These are phyloP conservation scores for Omphalotus olearius DNA, from an alignment of 1,284 basidiomycete species.

Conservation along the genomic window DNA sequence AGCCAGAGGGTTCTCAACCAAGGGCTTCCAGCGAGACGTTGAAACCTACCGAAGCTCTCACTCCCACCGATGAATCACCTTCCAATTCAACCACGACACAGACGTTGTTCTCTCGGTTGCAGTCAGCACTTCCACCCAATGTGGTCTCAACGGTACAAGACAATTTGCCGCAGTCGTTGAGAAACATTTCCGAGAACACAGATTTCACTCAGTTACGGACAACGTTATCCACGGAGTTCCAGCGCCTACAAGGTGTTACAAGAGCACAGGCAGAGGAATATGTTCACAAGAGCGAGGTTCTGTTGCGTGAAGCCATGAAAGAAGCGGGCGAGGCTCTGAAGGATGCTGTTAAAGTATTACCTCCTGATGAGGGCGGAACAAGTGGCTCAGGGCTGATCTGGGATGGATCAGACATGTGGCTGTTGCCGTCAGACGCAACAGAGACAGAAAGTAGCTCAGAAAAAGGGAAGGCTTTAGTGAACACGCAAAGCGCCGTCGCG, in stretches of 20 bases:
- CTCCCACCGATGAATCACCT: conserved; percentile 17
- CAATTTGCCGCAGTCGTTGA: conserved; percentile 62
- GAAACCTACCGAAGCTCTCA: conserved; percentile 24
- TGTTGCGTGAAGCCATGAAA: conserved; percentile 67
- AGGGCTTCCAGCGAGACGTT: conserved; percentile 18
- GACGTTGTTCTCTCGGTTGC: conserved; percentile 64
- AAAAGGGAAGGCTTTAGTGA: conserved; percentile 44
- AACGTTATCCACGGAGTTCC: conserved; percentile 66
- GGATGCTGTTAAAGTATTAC: conserved; percentile 87
- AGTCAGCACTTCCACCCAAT: conserved; percentile 67
- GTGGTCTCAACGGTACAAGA: conserved; percentile 66
- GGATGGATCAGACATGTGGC: conserved; percentile 85
- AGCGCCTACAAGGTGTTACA: conserved; percentile 68
- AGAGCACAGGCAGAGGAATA: conserved; percentile 80
- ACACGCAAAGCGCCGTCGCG: conserved; percentile 48
- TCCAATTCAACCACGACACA: conserved; percentile 31
- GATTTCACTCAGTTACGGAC: conserved; percentile 65
- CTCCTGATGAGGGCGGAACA: conserved; percentile 56
- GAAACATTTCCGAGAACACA: conserved; percentile 55
- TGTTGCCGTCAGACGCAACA: conserved; percentile 40
- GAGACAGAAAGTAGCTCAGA: conserved; percentile 16
- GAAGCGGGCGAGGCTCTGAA: conserved; percentile 73
- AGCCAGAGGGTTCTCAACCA: conserved; percentile 17
- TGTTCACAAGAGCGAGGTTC: conserved; percentile 71
- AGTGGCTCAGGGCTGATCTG: conserved; percentile 47